Evolutionary conservation across 2,329 filamentous ascomycete genomes (phyloP).

Genomic region (Cordyceps fumosorosea): DNA sequence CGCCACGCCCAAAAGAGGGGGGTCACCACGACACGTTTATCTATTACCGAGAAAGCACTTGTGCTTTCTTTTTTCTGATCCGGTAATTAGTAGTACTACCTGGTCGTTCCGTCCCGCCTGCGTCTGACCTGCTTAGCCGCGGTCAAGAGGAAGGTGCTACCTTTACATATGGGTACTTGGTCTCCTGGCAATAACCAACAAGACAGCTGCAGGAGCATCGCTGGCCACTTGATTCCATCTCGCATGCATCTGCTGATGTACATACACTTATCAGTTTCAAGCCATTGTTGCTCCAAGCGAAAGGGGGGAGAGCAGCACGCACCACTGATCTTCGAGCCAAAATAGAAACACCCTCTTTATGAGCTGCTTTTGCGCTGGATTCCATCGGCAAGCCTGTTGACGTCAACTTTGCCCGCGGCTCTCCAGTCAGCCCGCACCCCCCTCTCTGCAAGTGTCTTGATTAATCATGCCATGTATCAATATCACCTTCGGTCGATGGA

Average conservation of each 20-base stretch:
- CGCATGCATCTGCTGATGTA: background rate
- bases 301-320: background rate
- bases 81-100: background rate
- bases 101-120: background rate
- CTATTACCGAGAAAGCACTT: too few species aligned
- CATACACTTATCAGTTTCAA: background rate
- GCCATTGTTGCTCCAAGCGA: background rate
- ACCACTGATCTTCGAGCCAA: background rate
- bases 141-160: too few species aligned
- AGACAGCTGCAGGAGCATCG: too few species aligned
- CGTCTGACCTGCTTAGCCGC: background rate
- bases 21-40: background rate
- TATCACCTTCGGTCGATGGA: too few species aligned
- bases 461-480: too few species aligned
- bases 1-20: background rate
- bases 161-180: too few species aligned
- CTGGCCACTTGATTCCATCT: slow-evolving; percentile 4
- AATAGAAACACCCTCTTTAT: background rate
- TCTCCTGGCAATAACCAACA: too few species aligned
- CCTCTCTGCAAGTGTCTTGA: background rate
- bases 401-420: background rate
- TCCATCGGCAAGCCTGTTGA: background rate
- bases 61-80: too few species aligned
- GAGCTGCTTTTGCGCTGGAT: background rate
- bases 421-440: background rate